Conservation (phyloP, 2,329 filamentous ascomycete species). For the Beauveria australis region DNA sequence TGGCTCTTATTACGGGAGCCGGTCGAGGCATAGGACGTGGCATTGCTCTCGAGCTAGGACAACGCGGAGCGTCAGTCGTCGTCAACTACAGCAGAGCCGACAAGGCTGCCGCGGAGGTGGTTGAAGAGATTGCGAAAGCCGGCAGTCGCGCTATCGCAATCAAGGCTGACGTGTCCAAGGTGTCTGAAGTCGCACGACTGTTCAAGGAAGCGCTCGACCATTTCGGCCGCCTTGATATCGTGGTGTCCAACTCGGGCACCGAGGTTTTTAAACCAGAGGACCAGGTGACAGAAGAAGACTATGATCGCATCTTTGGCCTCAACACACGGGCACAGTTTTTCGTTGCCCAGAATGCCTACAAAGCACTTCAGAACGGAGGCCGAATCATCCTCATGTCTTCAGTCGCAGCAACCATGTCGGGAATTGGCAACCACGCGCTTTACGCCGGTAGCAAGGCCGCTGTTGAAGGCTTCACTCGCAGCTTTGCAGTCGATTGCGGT, state of each 20-base stretch:
- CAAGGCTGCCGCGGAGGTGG: slow-evolving; percentile 47
- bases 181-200: slow-evolving; percentile 50
- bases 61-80: slow-evolving; percentile 55
- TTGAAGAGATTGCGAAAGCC: slow-evolving; percentile 45
- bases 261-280: slow-evolving; percentile 64
- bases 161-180: slow-evolving; percentile 57
- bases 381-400: slow-evolving; percentile 66
- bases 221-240: slow-evolving; percentile 64
- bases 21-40: slow-evolving; percentile 60
- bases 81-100: slow-evolving; percentile 58
- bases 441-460: slow-evolving; percentile 68
- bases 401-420: slow-evolving; percentile 52
- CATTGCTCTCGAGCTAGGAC: slow-evolving; percentile 59
- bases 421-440: slow-evolving; percentile 43
- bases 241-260: slow-evolving; percentile 59
- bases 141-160: slow-evolving; percentile 50
- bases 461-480: slow-evolving; percentile 63
- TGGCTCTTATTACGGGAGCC: slow-evolving; percentile 55
- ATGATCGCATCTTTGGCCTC: slow-evolving; percentile 63
- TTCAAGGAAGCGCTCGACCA: slow-evolving; percentile 57
- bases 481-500: slow-evolving; percentile 64
- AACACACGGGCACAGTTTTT: slow-evolving; percentile 70
- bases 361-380: slow-evolving; percentile 60
- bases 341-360: slow-evolving; percentile 66
- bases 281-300: slow-evolving; percentile 57